Evolutionary conservation across 106 monocot species (phyloP), one percentile per base, ranked within the genome.

Genomic region (Apostasia shenzhenica): DNA sequence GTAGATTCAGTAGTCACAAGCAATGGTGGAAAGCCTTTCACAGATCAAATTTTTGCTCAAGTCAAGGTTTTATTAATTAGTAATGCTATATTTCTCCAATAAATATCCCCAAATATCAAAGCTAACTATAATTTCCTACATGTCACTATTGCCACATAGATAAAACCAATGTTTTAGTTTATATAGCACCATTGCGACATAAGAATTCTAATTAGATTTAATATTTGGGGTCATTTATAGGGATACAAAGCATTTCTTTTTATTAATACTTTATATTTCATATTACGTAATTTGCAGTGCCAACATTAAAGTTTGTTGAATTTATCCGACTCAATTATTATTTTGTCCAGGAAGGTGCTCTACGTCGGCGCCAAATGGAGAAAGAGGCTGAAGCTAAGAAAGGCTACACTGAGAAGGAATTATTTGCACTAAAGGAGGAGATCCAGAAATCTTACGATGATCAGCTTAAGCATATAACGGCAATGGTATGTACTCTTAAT

Each of bases 1-100:
- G 89, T 89, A 1, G 89, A 94, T 38, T 67, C 50, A 10, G 72
- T 89, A 45, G 56, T 79, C 1, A 54, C 50, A n/a, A 62, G 57
- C 42, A 88, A 93, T 65, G 76, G 77, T 11, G 84, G 93, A 59
- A 75, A 71, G 42, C 93, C 93, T 46, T 93, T 80, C 76, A 76
- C 83, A 44, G 5, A 14, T n/a, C 52, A 84, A 6, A 70, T 82
- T 53, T 76, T 86, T 48, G 48, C 67, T 54, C 78, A 84, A 54
- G 68, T 89, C 5, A 89, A 86, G 86, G 86, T 86, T 57, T 57
- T 0, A 26, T 37, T 57, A 37, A 5, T 57, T 14, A 37, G 57
- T 26, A 57, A 14, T 57, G 26, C 37, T 57, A 14, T 6, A 5
- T 14, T 57, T 57, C 0, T 26, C 26, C 26, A 26, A 26, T 26